phyloP scores from a whole-genome alignment of 352 stramenopile genomes.

The Phytophthora tubulina region DNA sequence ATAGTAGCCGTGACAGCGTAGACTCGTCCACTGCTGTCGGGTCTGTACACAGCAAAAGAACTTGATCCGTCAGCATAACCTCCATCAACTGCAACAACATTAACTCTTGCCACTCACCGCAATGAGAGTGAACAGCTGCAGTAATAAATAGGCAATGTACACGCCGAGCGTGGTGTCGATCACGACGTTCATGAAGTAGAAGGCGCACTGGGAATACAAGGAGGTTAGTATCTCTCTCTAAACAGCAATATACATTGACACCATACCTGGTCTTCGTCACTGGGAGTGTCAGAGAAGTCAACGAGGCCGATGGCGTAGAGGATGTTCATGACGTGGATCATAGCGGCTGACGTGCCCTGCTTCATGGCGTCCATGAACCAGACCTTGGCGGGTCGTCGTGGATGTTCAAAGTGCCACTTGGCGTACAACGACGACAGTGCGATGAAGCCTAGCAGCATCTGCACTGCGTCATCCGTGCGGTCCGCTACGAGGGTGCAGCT shows the following conservation, averaged over 20 bases:
- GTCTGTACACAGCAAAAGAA: conserved; percentile 37
- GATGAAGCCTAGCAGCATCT: conserved; percentile 80
- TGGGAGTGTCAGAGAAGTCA: conserved; percentile 58
- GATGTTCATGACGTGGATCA: conserved; percentile 88
- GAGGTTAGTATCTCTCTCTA: conserved; percentile 4
- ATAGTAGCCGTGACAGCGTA: conserved; percentile 75
- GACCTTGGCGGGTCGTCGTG: conserved; percentile 66
- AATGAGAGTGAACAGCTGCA: conserved; percentile 65
- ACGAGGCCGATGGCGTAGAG: conserved; percentile 79
- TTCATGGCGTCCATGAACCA: conserved; percentile 91
- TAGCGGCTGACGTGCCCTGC: conserved; percentile 78
- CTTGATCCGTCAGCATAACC: conserved; percentile 6
- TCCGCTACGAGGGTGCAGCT: conserved; percentile 78
- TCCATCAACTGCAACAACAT: not conserved
- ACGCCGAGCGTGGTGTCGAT: conserved; percentile 87
- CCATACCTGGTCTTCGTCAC: conserved; percentile 68
- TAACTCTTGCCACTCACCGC: conserved; percentile 45
- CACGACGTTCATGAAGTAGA: conserved; percentile 91
- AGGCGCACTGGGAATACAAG: conserved; percentile 62
- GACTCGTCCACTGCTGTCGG: conserved; percentile 63
- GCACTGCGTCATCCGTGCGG: conserved; percentile 76
- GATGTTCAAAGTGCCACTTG: conserved; percentile 81
- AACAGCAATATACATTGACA: not conserved
- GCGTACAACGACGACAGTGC: conserved; percentile 81
- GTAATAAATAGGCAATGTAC: conserved; percentile 82